Base-by-base conservation (phyloP, 164 flowering plant species). In the Dillenia turbinata region DNA sequence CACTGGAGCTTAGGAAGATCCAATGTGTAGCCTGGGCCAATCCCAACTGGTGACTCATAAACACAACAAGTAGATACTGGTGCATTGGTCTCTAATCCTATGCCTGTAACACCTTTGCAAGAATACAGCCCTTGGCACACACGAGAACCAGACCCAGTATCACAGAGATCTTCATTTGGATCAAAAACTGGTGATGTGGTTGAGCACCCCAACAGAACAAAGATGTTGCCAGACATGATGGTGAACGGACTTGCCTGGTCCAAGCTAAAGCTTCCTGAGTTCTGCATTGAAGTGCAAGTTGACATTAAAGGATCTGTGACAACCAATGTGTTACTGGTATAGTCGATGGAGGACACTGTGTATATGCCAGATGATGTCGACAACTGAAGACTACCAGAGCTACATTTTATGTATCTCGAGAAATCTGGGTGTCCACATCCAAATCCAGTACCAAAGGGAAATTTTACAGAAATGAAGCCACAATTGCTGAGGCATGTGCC, bases 391-490 rank as follows among this genome's bases (percentile, higher is more conserved):
- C 60, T 47, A 1, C 74, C 82, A 0, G 71, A 56, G 59, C 22
- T 68, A 63, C 92, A 86, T 68, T 66, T 75, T 13, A 86, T 49
- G 67, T 77, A 79, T n/a, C 74, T 61, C 2, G 81, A 53, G 49
- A 86, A 86, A 51, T 54, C 74, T 8, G 88, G 91, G 65, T 84
- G 88, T 8, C 92, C 92, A 47, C 92, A 86, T 0, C 92, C 92
- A 51, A 63, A 66, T 10, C 81, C 80, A 9, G 85, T 66, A 49
- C 91, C 91, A 14, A 86, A 77, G 0, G 92, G 92, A 57, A 60
- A 86, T 57, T 73, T 79, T 2, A 86, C 52, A 5, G 83, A 71
- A 63, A 82, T 64, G 2, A 58, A 61, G 55, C 88, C 88, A 22
- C 88, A 83, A 0, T 57, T 66, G 53, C 69, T 56, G 10, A 33